Conservation (phyloP, 2,329 filamentous ascomycete species). For the Xylariales sp. region DNA sequence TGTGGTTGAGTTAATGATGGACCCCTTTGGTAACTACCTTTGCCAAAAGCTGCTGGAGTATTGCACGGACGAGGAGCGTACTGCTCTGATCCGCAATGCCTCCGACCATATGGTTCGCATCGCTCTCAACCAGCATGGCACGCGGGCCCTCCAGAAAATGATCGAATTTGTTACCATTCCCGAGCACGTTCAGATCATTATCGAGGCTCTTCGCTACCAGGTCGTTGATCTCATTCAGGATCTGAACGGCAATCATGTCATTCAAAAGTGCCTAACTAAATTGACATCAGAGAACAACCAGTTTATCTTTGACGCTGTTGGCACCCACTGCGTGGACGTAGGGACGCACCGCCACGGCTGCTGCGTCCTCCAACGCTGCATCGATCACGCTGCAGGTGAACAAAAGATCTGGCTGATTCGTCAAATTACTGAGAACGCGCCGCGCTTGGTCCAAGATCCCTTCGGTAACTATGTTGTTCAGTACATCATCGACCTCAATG, state of each 20-base stretch:
- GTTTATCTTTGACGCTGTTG: constrained; percentile 96
- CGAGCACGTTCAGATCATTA: constrained; percentile 83
- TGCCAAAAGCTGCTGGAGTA: constrained; percentile 98
- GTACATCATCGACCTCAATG: constrained; percentile 94
- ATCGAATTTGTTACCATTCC: constrained; percentile 91
- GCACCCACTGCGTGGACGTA: constrained; percentile 78
- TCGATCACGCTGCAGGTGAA: constrained; percentile 87
- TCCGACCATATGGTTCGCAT: constrained; percentile 85
- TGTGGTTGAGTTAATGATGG: constrained; percentile 96
- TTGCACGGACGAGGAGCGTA: constrained; percentile 92
- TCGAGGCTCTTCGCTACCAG: constrained; percentile 72
- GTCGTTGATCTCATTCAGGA: constrained; percentile 97
- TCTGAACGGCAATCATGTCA: constrained; percentile 96
- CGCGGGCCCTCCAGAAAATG: constrained; percentile 97
- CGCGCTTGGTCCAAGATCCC: constrained; percentile 86
- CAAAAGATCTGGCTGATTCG: constrained; percentile 85
- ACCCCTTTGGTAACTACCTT: constrained; percentile 98
- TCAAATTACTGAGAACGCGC: constrained; percentile 85
- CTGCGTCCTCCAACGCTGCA: constrained; percentile 96
- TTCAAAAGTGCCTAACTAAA: constrained; percentile 98
- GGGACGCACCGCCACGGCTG: constrained; percentile 97
- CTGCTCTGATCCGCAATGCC: constrained; percentile 85
- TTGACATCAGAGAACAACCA: constrained; percentile 78
- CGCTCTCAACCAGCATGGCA: constrained; percentile 95
- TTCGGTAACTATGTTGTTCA: constrained; percentile 99